Evolutionary conservation across 108 stramenopile species (phyloP).

Genomic region (Fragilaria crotonensis): DNA sequence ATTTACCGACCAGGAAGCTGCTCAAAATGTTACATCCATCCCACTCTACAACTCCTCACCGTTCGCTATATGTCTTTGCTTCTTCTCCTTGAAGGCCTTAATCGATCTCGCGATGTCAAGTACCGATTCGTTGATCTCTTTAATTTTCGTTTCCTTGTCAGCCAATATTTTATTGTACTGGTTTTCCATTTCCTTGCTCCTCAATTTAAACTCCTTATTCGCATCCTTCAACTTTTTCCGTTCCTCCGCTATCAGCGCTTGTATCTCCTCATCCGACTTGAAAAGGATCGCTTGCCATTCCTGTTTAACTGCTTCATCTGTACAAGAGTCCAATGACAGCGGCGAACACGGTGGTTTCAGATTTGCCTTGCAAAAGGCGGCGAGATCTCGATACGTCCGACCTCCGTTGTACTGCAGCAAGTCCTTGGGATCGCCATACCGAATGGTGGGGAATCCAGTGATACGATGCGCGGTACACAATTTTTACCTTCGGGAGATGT

Average conservation of each 20-base stretch:
- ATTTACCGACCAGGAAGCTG: neutral
- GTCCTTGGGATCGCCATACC: conserved; percentile 53
- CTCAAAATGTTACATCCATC: neutral
- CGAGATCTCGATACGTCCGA: conserved; percentile 52
- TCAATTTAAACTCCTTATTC: conserved; percentile 40
- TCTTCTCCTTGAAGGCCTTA: neutral
- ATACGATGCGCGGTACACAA: conserved; percentile 73
- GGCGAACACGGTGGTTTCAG: conserved; percentile 70
- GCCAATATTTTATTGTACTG: neutral
- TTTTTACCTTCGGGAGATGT: conserved; percentile 47
- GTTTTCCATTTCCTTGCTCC: neutral
- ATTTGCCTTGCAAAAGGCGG: conserved; percentile 56
- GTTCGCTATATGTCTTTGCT: neutral
- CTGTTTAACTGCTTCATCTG: conserved; percentile 52
- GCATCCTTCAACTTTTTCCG: conserved; percentile 56
- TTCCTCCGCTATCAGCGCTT: conserved; percentile 38
- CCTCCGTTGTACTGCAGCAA: conserved; percentile 77
- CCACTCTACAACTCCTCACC: neutral
- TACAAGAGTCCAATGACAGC: conserved; percentile 54
- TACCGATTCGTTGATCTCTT: neutral
- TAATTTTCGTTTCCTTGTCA: neutral
- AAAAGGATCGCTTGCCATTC: conserved; percentile 29
- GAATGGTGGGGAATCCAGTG: conserved; percentile 75
- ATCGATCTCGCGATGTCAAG: neutral
- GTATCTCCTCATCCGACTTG: conserved; percentile 30